Base-by-base conservation (phyloP, 257 asterid genomes). In the Primulina tabacum region DNA sequence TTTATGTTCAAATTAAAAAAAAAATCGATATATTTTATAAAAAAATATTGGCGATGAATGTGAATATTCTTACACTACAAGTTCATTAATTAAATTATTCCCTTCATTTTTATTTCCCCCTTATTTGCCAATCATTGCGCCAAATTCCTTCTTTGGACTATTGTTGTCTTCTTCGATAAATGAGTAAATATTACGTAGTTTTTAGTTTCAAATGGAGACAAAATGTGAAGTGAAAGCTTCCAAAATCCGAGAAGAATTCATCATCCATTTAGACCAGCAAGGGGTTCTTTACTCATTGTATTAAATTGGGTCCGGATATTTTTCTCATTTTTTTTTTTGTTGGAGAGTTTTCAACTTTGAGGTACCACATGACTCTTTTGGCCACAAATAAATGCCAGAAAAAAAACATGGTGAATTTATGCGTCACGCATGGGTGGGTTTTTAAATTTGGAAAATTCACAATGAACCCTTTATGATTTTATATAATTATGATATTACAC, bases 131-230 rank as follows among this genome's bases (percentile, higher is more conserved):
- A 76, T 76, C 67, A 82, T 82, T 78, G 76, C 60, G 28, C 59
- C 67, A 61, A 71, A 62, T 56, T 66, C 72, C 32, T 10, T 17
- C 64, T 79, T 77, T 79, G 86, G 82, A 82, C 73, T 71, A 70
- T 43, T 68, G 73, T 72, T 79, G 82, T 82, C 78, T 73, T 74
- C 64, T 47, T 72, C 53, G 76, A 72, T 78, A 77, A 74, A 65
- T 30, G 80, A 65, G 84, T 60, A 50, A 61, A 73, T 69, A 20
- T 64, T 75, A 12, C 18, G 18, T 28, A 67, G 69, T 34, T 60
- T 37, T 21, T 60, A 37, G 73, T 62, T 78, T 53, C 57, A 26
- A 35, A 56, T 69, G 62, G 62, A 60, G 78, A 76, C 82, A 76
- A 82, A 76, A 33, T 40, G 69, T 60, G 75, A 68, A 57, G 56